Evolutionary conservation across 257 asterid genomes (phyloP).

Genomic region (Thymus mandschuricus): DNA sequence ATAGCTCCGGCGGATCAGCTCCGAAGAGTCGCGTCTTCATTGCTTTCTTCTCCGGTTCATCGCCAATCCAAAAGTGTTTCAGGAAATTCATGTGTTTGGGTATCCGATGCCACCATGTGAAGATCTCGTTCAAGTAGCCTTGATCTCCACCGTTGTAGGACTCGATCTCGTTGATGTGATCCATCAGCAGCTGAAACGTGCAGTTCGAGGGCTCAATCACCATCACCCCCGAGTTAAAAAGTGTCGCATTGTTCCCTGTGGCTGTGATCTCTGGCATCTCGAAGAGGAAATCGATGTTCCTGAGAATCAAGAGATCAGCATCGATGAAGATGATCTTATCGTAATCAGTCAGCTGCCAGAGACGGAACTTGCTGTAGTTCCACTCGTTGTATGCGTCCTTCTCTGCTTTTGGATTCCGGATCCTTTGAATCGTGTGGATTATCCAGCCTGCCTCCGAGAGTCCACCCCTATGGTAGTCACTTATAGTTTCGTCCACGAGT

Average conservation of each 20-base stretch:
- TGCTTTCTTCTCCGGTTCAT: constrained; percentile 64
- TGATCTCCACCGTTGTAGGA: constrained; percentile 97
- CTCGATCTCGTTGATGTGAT: constrained; percentile 79
- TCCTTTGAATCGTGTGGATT: constrained; percentile 70
- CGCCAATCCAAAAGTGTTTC: constrained; percentile 87
- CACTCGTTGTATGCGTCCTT: constrained; percentile 89
- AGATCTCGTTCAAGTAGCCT: constrained; percentile 83
- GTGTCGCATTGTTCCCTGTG: constrained; percentile 81
- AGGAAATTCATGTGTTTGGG: constrained; percentile 88
- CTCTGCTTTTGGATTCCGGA: constrained; percentile 90
- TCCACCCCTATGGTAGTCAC: constrained; percentile 74
- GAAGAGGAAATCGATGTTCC: constrained; percentile 86
- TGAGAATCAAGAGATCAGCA: constrained; percentile 70
- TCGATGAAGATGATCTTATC: constrained; percentile 89
- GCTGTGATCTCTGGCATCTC: constrained; percentile 93
- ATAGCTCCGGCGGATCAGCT: constrained; percentile 80
- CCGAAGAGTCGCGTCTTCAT: constrained; percentile 70
- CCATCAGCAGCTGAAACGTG: constrained; percentile 82
- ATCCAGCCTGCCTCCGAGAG: constrained; percentile 94
- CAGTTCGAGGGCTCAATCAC: constrained; percentile 88
- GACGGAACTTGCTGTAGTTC: constrained; percentile 92
- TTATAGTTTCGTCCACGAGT: constrained; percentile 78
- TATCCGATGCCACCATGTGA: constrained; percentile 96
- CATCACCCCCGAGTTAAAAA: constrained; percentile 94
- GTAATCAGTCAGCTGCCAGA: constrained; percentile 93